These are phyloP conservation scores for Setomelanomma holmii DNA, from an alignment of 2,329 filamentous ascomycete genomes.

Conservation along the genomic window DNA sequence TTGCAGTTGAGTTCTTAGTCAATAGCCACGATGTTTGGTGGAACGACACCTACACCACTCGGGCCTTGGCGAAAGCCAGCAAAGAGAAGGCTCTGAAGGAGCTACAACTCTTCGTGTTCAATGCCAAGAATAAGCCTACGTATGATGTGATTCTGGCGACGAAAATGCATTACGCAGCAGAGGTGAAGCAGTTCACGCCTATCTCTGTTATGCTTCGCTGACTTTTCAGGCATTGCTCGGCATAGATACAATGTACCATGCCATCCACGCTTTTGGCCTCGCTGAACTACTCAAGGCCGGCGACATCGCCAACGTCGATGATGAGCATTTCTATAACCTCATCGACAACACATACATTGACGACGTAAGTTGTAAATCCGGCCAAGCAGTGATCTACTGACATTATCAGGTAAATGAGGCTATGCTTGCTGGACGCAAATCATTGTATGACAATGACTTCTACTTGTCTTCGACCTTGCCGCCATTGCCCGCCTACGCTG, in stretches of 20 bases:
- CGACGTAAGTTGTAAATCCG: constrained; percentile 28
- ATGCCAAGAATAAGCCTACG: constrained; percentile 14
- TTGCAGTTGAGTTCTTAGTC: constrained; percentile 36
- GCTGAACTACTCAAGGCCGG: constrained; percentile 36
- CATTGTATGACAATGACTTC: constrained; percentile 37
- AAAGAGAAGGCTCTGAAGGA: constrained; percentile 36
- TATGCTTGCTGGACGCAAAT: constrained; percentile 33
- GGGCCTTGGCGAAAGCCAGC: constrained; percentile 20
- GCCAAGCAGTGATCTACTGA: constrained; percentile 7
- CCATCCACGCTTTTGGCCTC: constrained; percentile 36
- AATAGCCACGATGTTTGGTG: constrained; percentile 30
- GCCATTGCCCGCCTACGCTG: constrained; percentile 8
- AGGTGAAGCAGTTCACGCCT: constrained; percentile 16
- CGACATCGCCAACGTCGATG: constrained; percentile 24
- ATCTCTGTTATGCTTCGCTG: neutral
- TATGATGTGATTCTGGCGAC: constrained; percentile 38
- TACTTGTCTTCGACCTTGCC: constrained; percentile 36
- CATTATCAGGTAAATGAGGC: constrained; percentile 35
- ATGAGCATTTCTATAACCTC: constrained; percentile 38
- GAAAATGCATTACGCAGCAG: constrained; percentile 39
- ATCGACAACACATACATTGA: constrained; percentile 44
- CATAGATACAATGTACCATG: constrained; percentile 34
- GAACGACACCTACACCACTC: constrained; percentile 29
- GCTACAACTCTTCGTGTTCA: constrained; percentile 27
- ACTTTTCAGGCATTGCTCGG: constrained; percentile 28